Conservation (phyloP, 2,329 filamentous ascomycete genomes). For the Sporothrix globosa region DNA sequence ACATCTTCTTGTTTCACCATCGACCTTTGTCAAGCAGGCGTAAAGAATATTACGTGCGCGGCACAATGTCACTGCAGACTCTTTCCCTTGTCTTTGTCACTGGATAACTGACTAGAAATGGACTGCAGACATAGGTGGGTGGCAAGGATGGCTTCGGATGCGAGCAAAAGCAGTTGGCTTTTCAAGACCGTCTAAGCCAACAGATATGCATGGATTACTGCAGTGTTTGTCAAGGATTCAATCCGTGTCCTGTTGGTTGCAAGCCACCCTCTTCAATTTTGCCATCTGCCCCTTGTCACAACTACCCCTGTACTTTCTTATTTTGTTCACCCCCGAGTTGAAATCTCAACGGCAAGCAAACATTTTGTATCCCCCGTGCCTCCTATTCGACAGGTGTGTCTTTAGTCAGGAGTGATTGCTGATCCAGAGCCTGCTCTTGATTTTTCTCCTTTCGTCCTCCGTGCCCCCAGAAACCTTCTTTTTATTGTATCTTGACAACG, state of each 20-base stretch:
- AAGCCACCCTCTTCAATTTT: background rate
- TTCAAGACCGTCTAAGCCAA: constrained; percentile 10
- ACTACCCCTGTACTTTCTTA: background rate
- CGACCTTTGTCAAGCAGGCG: background rate
- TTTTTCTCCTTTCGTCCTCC: background rate
- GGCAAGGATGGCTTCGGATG: background rate
- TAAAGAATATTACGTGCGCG: background rate
- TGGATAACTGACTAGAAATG: background rate
- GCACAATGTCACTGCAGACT: too few relatives aligned
- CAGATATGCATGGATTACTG: constrained; percentile 10
- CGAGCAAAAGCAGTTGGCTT: background rate
- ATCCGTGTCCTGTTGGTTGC: constrained; percentile 17
- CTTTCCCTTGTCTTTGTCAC: background rate
- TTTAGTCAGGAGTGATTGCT: background rate
- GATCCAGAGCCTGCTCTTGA: background rate
- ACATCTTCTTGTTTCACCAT: background rate
- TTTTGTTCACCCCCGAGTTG: background rate
- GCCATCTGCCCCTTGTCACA: background rate
- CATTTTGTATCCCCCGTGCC: background rate
- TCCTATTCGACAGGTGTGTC: background rate
- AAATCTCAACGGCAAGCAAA: background rate
- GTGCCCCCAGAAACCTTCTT: too few relatives aligned
- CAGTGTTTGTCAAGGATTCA: constrained; percentile 3
- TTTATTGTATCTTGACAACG: background rate
- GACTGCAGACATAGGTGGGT: background rate